Conservation (phyloP, 2,329 filamentous ascomycete species). For the Thelonectria discophora region DNA sequence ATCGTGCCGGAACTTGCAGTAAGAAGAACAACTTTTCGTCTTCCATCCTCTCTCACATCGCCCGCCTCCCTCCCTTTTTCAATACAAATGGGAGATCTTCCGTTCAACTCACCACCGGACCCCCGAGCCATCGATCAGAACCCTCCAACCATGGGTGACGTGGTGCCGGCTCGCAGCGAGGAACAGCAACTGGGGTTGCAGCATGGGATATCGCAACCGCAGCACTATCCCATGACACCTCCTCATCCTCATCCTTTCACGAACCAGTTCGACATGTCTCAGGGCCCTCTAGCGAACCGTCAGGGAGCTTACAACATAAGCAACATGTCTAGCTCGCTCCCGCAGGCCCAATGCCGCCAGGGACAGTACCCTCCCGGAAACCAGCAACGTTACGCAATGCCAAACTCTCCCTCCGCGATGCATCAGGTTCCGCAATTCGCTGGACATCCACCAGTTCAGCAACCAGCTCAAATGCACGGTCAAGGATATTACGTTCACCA, state of each 20-base stretch:
- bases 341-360: conserved; percentile 51
- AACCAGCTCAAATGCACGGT: conserved; percentile 48
- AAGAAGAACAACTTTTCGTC: neutral
- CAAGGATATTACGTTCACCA: conserved; percentile 60
- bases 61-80: conserved; percentile 3
- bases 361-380: conserved; percentile 49
- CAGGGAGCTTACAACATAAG: conserved; percentile 58
- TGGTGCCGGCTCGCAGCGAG: conserved; percentile 13
- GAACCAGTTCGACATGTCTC: conserved; percentile 54
- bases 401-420: conserved; percentile 51
- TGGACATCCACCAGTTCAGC: conserved; percentile 48
- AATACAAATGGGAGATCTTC: conserved; percentile 39
- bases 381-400: conserved; percentile 47
- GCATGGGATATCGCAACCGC: conserved; percentile 30
- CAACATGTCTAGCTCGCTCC: conserved; percentile 55
- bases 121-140: conserved; percentile 22
- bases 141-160: conserved; percentile 21
- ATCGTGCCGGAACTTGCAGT: neutral
- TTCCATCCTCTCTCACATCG: conserved; percentile 9
- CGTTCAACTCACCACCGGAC: conserved; percentile 27
- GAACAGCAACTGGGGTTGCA: conserved; percentile 32
- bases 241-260: conserved; percentile 54
- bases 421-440: conserved; percentile 53
- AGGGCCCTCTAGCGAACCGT: conserved; percentile 33
- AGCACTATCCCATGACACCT: conserved; percentile 42